Base-by-base conservation (phyloP, 345 rosid genomes). In the Melastoma malabathricum region DNA sequence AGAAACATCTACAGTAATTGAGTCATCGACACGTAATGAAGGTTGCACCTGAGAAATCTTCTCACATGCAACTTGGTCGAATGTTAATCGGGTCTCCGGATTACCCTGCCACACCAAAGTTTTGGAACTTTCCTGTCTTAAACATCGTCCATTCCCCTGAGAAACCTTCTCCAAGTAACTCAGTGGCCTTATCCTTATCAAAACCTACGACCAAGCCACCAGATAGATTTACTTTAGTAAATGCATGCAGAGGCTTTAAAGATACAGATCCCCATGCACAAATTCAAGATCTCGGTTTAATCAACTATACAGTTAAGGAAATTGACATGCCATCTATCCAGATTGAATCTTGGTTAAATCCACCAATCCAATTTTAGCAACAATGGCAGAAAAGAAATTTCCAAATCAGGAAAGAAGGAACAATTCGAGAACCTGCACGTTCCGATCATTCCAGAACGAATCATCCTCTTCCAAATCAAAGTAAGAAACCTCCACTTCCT, bases 1-100 rank as follows among this genome's bases (percentile, higher is more conserved):
- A 47, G 17, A 15, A 15, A 17, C 34, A n/a, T 2, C 15, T 27
- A 51, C 13, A 23, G 39, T 31, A 25, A 27, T 15, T 41, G 22
- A 23, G 17, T 13, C 6, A 8, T 8, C 15, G 39, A 15, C 17
- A 57, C 14, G 15, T 18, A 48, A 15, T 23, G 29, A 39, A 22
- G 23, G 31, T 15, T 25, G 46, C 46, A 89, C 97, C 94, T 89
- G 97, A 16, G 95, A 77, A 67, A 83, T 81, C 5, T 79, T 66
- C 76, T 89, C 94, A 20, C 79, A 68, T 14, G 90, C 95, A 43
- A 89, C 59, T 59, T 89, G 80, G 61, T 89, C 97, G 62, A 89
- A 86, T 53, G 97, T 89, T 74, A 89, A 89, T 73, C 95, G 81
- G 14, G 86, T 80, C 65, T 89, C 97, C 8, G 95, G 88, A 68